Evolutionary conservation across 768 basidiomycete species (phyloP), one percentile per base, ranked within the genome.

Genomic region (Psilocybe tampanensis): DNA sequence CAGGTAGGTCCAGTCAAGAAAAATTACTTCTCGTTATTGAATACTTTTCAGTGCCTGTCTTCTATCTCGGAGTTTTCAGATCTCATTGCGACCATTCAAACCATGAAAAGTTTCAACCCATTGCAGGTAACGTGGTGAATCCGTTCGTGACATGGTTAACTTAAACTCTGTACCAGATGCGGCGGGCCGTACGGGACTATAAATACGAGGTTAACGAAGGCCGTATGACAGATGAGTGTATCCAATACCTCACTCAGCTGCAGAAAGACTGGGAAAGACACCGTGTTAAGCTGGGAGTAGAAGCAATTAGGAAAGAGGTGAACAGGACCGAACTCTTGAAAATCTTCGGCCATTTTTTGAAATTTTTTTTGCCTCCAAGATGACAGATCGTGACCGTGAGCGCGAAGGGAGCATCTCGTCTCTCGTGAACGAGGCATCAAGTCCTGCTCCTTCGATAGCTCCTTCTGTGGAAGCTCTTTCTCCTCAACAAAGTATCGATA

Each of bases 241-340:
- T 85, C 36, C 93, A 97, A 74, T 98, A 98, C 65, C 82, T 98
- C 23, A 90, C 86, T 2, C 96, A 98, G 65, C 77, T 99, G 8
- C 95, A 98, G 73, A 95, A 93, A 67, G 95, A 98, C 68, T 99
- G 96, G 96, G 96, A 99, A 72, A 79, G 92, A 55, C 89, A 93
- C 69, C 80, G 94, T 43, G 86, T 95, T 29, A 91, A 93, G 67
- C 76, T 91, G 29, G 92, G 93, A 3, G 93, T 96, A 8, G 89
- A 93, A 65, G 87, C 88, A 8, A 75, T 94, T 32, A 86, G 90
- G 58, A 90, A 88, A 73, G 92, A 94, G 84, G 90, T 92, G 15
- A 34, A 33, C 58, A 54, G 69, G 55, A 54, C 24, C 42, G 58
- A 18, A 21, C 33, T 39, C 36, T 39, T 39, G n/a, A 13, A 32